These are phyloP conservation scores for Perkinsus chesapeaki DNA, from an alignment of 169 alveolate species.

Conservation along the genomic window DNA sequence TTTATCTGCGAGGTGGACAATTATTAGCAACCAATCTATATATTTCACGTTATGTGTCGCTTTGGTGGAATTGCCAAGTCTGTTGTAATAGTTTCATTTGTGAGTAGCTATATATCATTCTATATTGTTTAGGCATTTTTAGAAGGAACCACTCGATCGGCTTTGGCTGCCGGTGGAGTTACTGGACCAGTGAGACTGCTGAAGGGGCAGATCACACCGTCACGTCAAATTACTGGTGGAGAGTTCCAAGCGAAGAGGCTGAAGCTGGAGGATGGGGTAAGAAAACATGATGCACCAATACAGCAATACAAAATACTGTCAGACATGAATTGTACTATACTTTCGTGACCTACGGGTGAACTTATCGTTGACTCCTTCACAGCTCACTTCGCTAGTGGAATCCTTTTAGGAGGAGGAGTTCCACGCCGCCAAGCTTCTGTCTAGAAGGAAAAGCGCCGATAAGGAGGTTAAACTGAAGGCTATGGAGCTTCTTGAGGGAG, in stretches of 20 bases:
- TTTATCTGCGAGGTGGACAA: no score
- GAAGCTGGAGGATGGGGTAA: neutral
- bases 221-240: neutral
- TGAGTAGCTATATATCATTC: neutral
- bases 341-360: no score
- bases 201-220: neutral
- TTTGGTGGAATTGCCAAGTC: no score
- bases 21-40: no score
- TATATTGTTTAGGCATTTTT: neutral
- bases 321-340: no score
- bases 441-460: neutral
- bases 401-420: neutral
- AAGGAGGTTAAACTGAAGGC: neutral
- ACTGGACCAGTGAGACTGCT: neutral
- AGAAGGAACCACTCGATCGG: neutral
- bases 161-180: neutral
- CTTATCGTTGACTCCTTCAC: no score
- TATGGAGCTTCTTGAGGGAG: neutral
- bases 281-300: neutral
- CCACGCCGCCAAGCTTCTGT: neutral
- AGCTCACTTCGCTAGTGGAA: no score
- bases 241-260: neutral
- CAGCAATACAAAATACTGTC: no score
- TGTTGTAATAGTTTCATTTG: neutral
- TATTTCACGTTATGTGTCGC: no score